Evolutionary conservation across 306 rosid species (phyloP).

Genomic region (Cicer yamashitae): DNA sequence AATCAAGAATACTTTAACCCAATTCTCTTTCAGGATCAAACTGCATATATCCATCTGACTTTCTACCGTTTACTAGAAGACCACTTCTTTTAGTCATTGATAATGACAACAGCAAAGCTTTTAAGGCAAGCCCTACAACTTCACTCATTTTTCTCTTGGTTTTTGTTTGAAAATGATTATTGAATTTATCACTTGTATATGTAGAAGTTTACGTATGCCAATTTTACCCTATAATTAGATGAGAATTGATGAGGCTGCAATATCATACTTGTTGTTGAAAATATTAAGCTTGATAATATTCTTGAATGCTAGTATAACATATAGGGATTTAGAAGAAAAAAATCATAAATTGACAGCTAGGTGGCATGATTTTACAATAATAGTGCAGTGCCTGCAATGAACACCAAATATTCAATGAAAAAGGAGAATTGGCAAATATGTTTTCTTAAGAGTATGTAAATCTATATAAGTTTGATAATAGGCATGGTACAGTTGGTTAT

Average conservation of each 20-base stretch:
- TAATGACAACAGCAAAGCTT: constrained; percentile 78
- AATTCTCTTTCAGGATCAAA: constrained; percentile 70
- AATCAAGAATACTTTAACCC: constrained; percentile 48
- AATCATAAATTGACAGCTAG: neutral
- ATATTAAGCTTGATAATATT: constrained; percentile 9
- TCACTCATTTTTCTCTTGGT: constrained; percentile 11
- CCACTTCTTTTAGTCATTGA: constrained; percentile 89
- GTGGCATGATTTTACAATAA: constrained; percentile 2
- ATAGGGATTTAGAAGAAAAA: neutral
- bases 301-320: constrained; percentile 14
- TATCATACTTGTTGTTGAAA: constrained; percentile 30
- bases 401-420: neutral
- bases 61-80: constrained; percentile 91
- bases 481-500: constrained; percentile 16
- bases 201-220: constrained; percentile 13
- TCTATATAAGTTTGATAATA: constrained; percentile 10
- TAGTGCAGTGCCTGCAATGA: neutral
- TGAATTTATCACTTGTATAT: constrained; percentile 31
- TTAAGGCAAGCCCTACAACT: constrained; percentile 68
- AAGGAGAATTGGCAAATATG: neutral
- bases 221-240: constrained; percentile 29
- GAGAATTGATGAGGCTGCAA: constrained; percentile 4
- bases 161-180: constrained; percentile 17
- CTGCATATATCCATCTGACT: constrained; percentile 82
- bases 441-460: constrained; percentile 19